Conservation (phyloP, 139 green algal species). For the Chlamydomonas applanata region DNA sequence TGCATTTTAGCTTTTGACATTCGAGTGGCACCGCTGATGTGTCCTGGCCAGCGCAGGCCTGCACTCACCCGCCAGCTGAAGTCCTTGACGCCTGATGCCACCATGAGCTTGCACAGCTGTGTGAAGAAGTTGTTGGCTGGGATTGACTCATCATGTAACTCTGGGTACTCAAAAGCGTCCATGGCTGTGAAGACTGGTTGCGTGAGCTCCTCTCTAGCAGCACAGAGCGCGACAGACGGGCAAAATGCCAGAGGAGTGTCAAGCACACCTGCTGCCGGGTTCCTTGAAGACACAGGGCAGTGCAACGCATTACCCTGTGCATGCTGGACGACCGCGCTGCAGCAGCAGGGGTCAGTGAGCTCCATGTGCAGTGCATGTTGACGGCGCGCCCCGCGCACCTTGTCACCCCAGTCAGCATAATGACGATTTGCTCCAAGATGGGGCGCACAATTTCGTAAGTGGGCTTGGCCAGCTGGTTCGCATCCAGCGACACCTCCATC, state of each 20-base stretch:
- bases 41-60: neutral
- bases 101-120: conserved; percentile 68
- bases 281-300: no score
- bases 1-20: neutral
- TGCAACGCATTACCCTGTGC: no score
- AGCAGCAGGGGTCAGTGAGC: no score
- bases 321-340: no score
- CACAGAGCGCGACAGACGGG: no score
- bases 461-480: conserved; percentile 74
- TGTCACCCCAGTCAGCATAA: conserved; percentile 68
- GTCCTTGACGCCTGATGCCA: conserved; percentile 75
- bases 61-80: conserved; percentile 58
- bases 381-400: conserved; percentile 58
- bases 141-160: conserved; percentile 93
- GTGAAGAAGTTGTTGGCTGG: conserved; percentile 72
- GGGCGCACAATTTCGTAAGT: conserved; percentile 70
- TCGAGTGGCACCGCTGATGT: neutral
- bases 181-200: conserved; percentile 84
- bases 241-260: no score
- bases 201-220: conserved; percentile 79
- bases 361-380: neutral
- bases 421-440: conserved; percentile 78
- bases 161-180: conserved; percentile 85
- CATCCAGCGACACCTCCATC: conserved; percentile 71
- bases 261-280: no score